A percentile compares a stretch with the other conserved stretches of the same genome.
phyloP scores from a whole-genome alignment of 2,329 filamentous ascomycete genomes.

The Passalora sequoiae region DNA sequence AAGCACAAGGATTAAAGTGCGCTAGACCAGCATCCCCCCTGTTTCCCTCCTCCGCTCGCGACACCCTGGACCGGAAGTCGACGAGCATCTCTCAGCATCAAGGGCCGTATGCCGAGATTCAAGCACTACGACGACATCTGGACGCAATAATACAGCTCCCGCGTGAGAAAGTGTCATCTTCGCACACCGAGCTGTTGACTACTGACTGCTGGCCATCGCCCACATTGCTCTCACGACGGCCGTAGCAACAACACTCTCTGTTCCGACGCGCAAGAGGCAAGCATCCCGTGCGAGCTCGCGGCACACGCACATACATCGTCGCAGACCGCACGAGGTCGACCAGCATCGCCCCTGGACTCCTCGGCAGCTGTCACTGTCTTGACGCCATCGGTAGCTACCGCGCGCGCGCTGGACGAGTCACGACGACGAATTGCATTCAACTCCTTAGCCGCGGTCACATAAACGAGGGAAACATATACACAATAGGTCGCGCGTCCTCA shows the following conservation, averaged over 20 bases:
- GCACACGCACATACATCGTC: background rate
- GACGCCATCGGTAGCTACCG: too few species aligned
- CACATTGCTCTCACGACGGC: too few species aligned
- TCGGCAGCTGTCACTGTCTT: background rate
- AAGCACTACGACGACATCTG: background rate
- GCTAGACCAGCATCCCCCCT: too few species aligned
- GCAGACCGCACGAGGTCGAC: slow-evolving; percentile 6
- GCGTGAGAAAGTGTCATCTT: too few species aligned
- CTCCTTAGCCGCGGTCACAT: background rate
- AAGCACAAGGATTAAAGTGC: too few species aligned
- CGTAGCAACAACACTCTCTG: too few species aligned
- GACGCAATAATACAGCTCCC: background rate
- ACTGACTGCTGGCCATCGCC: too few species aligned
- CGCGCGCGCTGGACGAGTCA: too few species aligned
- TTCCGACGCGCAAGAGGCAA: background rate
- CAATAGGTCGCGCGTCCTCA: background rate
- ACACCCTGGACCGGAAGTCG: too few species aligned
- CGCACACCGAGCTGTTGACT: too few species aligned
- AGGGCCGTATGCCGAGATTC: background rate
- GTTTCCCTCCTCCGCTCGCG: too few species aligned
- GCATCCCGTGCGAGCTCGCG: slow-evolving; percentile 2
- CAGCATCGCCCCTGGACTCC: slow-evolving; percentile 8
- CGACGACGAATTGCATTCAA: slow-evolving; percentile 2
- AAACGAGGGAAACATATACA: background rate
- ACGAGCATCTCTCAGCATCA: too few species aligned